Evolutionary conservation across 192 early-diverging fungal species (phyloP), one percentile per base, ranked within the genome.

Genomic region (Coemansia sp.): DNA sequence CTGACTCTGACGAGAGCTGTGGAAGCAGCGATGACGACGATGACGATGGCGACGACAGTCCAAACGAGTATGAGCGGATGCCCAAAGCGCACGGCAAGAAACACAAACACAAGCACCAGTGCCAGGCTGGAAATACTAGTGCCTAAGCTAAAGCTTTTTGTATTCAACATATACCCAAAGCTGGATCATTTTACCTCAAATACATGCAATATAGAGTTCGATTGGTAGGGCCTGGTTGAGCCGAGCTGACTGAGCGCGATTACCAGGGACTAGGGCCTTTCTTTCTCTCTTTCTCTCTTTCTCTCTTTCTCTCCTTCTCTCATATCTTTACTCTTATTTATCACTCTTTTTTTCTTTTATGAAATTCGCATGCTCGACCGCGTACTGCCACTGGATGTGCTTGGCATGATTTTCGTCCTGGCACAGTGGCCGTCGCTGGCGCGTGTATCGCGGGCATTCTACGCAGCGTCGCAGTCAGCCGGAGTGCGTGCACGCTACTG

Each of bases 21-120:
- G 29, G 61, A 18, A 50, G 44, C 68, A 41, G 53, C 69, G 53
- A 57, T 53, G 40, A 55, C 69, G 50, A 53, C 49, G 58, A 67
- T 40, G 20, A 43, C 55, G 72, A 73, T 47, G 44, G 47, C 43
- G 68, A 78, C 24, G 20, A 74, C 15, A 41, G 71, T 4, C 86
- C 81, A 4, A 87, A 84, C 65, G 82, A 73, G 36, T 87, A 87
- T 60, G 85, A 87, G 75, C 76, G 79, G 13, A 66, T 75, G 76
- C 79, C 79, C 10, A 62, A 24, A 10, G 64, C 69, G 49, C 62
- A 33, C 12, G 6, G 33, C n/a, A 66, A 50, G 29, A 68, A 64
- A 40, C 66, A 68, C 38, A 43, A 68, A 40, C 66, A 68, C 38
- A 43, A 68, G 53, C 65, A 60, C 16, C 52, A 16, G 53, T 24